A percentile compares a stretch with the other conserved stretches of the same genome.
Conservation (phyloP, 2,329 filamentous ascomycete genomes). For the Coniella vitis region DNA sequence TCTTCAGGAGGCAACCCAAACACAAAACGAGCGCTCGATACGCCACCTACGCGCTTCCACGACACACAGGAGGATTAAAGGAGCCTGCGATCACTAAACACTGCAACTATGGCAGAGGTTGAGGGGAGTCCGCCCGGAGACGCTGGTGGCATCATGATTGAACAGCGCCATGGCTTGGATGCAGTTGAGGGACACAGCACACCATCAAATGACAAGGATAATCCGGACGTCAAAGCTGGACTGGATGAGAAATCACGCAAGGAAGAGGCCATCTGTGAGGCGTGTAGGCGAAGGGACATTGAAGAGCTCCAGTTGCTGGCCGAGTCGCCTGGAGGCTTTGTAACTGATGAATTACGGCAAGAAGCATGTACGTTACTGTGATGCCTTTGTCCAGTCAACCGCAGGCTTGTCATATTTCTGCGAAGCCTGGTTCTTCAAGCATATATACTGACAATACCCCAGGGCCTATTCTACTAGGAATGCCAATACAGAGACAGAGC, state of each 20-base stretch:
- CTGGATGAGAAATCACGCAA: conserved; percentile 22
- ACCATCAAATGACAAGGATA: not conserved
- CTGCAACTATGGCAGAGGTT: conserved; percentile 1
- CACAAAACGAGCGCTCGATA: no score
- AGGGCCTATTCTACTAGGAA: conserved; percentile 59
- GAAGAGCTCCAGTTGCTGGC: conserved; percentile 51
- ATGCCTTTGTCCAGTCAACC: not conserved
- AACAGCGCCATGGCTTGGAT: not conserved
- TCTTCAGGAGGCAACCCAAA: no score
- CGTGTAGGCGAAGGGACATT: conserved; percentile 54
- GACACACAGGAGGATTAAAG: no score
- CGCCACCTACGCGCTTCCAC: no score
- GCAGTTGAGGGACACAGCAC: not conserved
- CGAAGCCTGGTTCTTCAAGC: conserved; percentile 1
- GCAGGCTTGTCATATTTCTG: not conserved
- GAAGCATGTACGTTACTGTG: conserved; percentile 63
- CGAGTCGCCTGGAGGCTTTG: conserved; percentile 57
- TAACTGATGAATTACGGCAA: conserved; percentile 61
- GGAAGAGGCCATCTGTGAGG: conserved; percentile 45
- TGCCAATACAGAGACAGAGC: conserved; percentile 20
- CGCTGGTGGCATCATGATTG: not conserved
- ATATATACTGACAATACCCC: not conserved
- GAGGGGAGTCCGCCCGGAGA: not conserved
- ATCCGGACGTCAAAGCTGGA: not conserved
- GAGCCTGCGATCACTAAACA: not conserved